Evolutionary conservation across 192 early-diverging fungal species (phyloP).

Genomic region (Gryganskiella cystojenkinii): DNA sequence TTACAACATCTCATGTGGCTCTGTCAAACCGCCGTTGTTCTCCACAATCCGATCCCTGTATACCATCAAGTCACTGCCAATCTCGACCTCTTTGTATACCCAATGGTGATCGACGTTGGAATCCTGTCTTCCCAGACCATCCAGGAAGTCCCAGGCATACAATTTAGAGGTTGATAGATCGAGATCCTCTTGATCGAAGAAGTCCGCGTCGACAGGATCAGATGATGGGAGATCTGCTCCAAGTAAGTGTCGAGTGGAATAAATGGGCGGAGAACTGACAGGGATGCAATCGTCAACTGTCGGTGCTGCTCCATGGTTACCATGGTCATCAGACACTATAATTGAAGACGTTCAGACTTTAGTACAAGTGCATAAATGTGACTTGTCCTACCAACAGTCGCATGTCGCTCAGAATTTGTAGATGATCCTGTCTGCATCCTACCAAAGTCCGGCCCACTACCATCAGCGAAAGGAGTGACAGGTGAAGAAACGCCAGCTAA

Average conservation of each 20-base stretch:
- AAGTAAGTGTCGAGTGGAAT: slow-evolving; percentile 1
- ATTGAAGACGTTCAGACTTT: no score
- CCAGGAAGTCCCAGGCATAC: slow-evolving; percentile 18
- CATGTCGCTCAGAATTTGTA: no score
- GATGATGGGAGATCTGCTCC: slow-evolving; percentile 14
- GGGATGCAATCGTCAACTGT: no score
- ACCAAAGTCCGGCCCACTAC: no score
- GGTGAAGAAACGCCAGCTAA: no score
- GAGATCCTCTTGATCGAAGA: slow-evolving; percentile 5
- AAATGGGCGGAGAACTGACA: slow-evolving; percentile 5
- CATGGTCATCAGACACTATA: no score
- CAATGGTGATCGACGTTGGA: slow-evolving; percentile 12
- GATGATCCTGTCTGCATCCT: no score
- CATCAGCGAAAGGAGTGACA: no score
- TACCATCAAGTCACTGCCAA: slow-evolving; percentile 23
- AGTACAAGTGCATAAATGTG: no score
- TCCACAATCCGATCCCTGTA: slow-evolving; percentile 25
- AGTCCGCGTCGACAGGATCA: slow-evolving; percentile 13
- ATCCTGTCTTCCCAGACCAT: slow-evolving; percentile 29
- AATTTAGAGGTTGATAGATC: slow-evolving; percentile 14
- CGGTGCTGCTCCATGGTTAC: no score
- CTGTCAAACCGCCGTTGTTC: slow-evolving; percentile 25
- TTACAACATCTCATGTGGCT: slow-evolving; percentile 23
- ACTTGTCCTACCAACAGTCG: no score
- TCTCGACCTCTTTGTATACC: slow-evolving; percentile 9